Conservation (phyloP, 805 yeast genomes). For the Yarrowia porcina region DNA sequence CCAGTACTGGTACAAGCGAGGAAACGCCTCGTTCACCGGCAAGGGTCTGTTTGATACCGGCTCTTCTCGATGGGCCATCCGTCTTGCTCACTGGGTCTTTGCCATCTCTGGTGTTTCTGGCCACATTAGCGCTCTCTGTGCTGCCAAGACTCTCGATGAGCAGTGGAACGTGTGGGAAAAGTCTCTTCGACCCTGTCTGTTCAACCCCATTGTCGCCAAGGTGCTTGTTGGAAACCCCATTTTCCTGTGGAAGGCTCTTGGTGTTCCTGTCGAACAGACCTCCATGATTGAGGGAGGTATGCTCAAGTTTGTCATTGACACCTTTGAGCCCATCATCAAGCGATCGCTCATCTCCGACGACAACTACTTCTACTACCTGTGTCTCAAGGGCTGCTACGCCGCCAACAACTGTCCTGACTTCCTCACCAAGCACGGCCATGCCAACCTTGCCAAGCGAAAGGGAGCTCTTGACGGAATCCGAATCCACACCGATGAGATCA, state of each 20-base stretch:
- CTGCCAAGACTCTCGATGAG: conserved; percentile 55
- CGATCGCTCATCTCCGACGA: conserved; percentile 63
- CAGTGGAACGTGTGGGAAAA: conserved; percentile 64
- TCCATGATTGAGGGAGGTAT: conserved; percentile 73
- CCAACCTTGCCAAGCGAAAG: conserved; percentile 45
- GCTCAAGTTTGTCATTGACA: conserved; percentile 67
- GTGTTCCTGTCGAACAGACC: conserved; percentile 86
- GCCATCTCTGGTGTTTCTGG: conserved; percentile 47
- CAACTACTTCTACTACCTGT: conserved; percentile 74
- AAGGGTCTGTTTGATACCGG: conserved; percentile 72
- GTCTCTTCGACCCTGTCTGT: conserved; percentile 62
- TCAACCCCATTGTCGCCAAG: conserved; percentile 66
- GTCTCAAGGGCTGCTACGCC: conserved; percentile 59
- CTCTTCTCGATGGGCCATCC: conserved; percentile 79
- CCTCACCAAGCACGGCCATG: conserved; percentile 57
- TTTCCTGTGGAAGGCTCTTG: conserved; percentile 84
- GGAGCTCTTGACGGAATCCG: conserved; percentile 67
- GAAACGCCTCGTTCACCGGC: conserved; percentile 58
- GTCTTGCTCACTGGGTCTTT: conserved; percentile 63
- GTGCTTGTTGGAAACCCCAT: conserved; percentile 74
- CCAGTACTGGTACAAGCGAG: conserved; percentile 73
- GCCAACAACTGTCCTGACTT: conserved; percentile 72
- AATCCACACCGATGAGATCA: conserved; percentile 74
- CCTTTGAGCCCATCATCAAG: conserved; percentile 69
- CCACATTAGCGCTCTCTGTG: conserved; percentile 55